Base-by-base conservation (phyloP, 768 basidiomycete species). In the Mycena epipterygia region DNA sequence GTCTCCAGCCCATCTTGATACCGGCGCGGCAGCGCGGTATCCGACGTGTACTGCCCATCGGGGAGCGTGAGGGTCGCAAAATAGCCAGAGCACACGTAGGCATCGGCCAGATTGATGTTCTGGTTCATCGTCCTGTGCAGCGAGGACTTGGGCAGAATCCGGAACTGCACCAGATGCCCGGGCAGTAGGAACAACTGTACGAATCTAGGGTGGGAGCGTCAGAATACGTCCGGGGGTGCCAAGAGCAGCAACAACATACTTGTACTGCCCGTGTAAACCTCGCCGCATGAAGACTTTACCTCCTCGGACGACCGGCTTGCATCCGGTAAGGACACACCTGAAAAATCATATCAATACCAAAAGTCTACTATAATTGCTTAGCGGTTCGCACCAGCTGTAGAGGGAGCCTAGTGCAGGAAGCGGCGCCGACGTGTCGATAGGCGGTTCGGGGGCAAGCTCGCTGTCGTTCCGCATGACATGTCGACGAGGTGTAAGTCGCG, bases 1-100 rank as follows among this genome's bases (percentile, higher is more conserved):
- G 91, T 90, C 80, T 97, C 94, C 14, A 99, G 84, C 1, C 97
- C 97, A 76, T 99, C 97, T 64, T 91, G 87, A 78, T 98, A 98
- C 52, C 94, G 89, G 13, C 95, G 89, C 1, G 95, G 89, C 35
- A 87, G 80, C 12, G 84, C 79, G 2, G 80, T 81, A 74, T 89
- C 85, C 6, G 91, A 87, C 51, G 82, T 81, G 77, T 89, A 92
- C 76, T 94, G 89, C n/a, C 88, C 88, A 56, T 83, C 81, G 8
- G 90, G 90, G 37, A 94, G 84, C 19, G 87, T 84, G 73, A 89
- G 86, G 23, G 91, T 89, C 23, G 93, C 94, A 64, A 95, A 85
- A 76, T 93, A 92, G 12, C 97, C 96, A n/a, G 96, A 97, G 77
- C 88, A 91, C 32, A 96, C 86, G 79, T 97, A 95, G 11, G 91